Evolutionary conservation across 139 green algal genomes (phyloP), one percentile per base, ranked within the genome.

Genomic region (Picocystis salinarum): DNA sequence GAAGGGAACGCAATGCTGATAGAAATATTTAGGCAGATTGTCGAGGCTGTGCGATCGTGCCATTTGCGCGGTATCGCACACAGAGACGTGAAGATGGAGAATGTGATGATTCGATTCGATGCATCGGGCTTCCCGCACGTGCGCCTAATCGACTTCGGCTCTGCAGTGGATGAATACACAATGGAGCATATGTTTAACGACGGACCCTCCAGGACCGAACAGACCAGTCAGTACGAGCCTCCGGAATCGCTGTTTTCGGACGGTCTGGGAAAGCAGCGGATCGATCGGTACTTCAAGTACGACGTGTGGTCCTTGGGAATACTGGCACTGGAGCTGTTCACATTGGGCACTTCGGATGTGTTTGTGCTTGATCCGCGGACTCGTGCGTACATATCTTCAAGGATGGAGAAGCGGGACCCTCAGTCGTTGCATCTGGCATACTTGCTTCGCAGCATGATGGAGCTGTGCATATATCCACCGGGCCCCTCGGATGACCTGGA

Each of bases 71-170:
- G 74, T 52, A 51, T 80, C 4, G 74, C 64, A 0, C 76, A 86
- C 52, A 52, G 61, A 20, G 66, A 79, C 27, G 33, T 83, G n/a
- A 86, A 86, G 62, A 69, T 64, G 0, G 73, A 80, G 46, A 83
- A 83, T 44, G 20, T 83, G 29, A 63, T 83, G 22, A 26, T 5
- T 28, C 40, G 4, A 12, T 33, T 3, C 39, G 2, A 28, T 17
- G 11, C 39, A 25, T 19, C 17, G 6, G 7, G 40, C 12, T 27
- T 69, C n/a, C n/a, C n/a, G 34, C 62, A 64, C 25, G 12, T 83
- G 31, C 55, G 65, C 4, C 50, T 86, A 22, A 79, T 78, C 22
- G 76, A 86, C 54, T 80, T 83, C 60, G 76, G 76, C 1, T 75
- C 60, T 19, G 76, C 71, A 4, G 39, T 80, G 5, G 67, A 85